phyloP scores from a whole-genome alignment of 2,329 filamentous ascomycete species.

The Diaporthe australafricana region DNA sequence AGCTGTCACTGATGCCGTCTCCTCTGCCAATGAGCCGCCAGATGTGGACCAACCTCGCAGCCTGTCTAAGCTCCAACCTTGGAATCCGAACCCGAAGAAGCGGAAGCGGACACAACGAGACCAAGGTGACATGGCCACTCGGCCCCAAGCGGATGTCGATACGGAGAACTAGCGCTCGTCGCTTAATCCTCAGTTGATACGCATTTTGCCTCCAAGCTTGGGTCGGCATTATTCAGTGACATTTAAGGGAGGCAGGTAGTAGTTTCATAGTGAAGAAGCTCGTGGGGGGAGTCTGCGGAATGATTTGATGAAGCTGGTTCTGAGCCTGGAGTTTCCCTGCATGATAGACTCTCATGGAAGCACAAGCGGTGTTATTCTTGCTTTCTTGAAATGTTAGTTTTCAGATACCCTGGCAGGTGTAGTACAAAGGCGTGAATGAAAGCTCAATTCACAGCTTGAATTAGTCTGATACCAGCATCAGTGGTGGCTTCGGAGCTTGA shows the following conservation, averaged over 20 bases:
- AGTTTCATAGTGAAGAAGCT: neutral
- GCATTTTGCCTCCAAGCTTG: neutral
- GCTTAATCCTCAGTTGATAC: neutral
- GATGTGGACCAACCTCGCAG: neutral
- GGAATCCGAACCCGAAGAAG: constrained; percentile 5
- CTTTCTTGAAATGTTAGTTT: neutral
- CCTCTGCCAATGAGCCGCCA: neutral
- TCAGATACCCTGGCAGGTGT: neutral
- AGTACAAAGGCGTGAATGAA: neutral
- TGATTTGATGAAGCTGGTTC: no score
- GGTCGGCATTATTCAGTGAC: no score
- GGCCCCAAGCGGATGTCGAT: no score
- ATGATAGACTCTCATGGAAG: neutral
- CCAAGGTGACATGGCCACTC: neutral
- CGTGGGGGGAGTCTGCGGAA: neutral
- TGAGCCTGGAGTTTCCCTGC: neutral
- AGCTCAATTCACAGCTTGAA: neutral
- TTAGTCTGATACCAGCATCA: neutral
- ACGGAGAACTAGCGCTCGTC: neutral
- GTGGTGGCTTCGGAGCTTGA: constrained; percentile 6
- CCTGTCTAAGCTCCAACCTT: neutral
- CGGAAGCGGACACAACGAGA: constrained; percentile 17
- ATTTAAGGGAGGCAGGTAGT: neutral
- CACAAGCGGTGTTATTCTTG: neutral
- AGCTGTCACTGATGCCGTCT: neutral